phyloP scores from a whole-genome alignment of 129 eudicot species.

The Apium graveolens region DNA sequence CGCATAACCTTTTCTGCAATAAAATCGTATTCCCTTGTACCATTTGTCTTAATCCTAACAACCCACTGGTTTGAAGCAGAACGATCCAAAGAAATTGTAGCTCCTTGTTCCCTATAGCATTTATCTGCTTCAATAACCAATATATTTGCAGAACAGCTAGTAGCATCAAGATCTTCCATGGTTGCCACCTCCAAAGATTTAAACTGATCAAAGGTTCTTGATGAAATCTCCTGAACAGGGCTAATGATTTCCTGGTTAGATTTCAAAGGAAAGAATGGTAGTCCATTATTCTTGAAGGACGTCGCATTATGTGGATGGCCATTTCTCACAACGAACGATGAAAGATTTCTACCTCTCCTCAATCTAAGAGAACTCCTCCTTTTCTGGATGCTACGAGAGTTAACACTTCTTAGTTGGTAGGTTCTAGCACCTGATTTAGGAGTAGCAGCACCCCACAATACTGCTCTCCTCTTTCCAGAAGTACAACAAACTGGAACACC shows the following conservation, averaged over 20 bases:
- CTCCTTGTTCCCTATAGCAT: conserved; percentile 58
- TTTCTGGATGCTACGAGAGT: conserved; percentile 25
- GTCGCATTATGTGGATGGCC: conserved; percentile 18
- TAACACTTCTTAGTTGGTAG: conserved; percentile 25
- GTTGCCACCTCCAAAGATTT: conserved; percentile 24
- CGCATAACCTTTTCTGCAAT: conserved; percentile 51
- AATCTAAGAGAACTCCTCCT: conserved; percentile 53
- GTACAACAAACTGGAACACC: conserved; percentile 7
- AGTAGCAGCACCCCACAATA: not conserved
- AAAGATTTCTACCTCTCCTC: conserved; percentile 37
- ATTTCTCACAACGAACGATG: conserved; percentile 22
- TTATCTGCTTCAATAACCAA: conserved; percentile 61
- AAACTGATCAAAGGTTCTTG: conserved; percentile 22
- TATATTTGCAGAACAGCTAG: conserved; percentile 55
- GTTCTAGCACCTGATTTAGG: conserved; percentile 20
- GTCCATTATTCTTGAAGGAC: conserved; percentile 18
- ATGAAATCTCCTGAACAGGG: conserved; percentile 18
- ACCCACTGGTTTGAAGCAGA: conserved; percentile 50
- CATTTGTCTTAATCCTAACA: conserved; percentile 47
- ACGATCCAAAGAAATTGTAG: conserved; percentile 41
- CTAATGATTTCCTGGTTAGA: conserved; percentile 25
- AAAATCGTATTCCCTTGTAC: conserved; percentile 27
- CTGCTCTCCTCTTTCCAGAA: conserved; percentile 21
- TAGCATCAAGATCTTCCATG: conserved; percentile 30
- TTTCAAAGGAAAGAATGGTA: conserved; percentile 22